phyloP scores from a whole-genome alignment of 2,329 filamentous ascomycete species.

The Aureobasidium mangrovei region DNA sequence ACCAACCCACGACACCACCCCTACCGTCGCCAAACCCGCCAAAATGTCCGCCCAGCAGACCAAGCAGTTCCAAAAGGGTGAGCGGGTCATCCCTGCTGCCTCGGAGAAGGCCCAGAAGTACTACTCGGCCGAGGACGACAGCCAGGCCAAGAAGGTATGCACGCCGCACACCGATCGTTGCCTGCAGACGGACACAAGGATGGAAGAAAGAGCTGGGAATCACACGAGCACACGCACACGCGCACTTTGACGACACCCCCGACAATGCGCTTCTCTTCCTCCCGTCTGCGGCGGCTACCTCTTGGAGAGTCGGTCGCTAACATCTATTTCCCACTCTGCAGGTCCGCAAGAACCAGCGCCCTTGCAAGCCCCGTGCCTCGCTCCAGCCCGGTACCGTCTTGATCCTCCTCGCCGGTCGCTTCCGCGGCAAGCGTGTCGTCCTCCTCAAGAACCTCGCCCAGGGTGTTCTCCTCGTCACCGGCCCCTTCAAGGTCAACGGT shows the following conservation, averaged over 20 bases:
- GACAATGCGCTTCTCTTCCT: slow-evolving; percentile 4
- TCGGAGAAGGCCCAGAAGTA: slow-evolving; percentile 96
- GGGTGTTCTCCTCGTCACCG: slow-evolving; percentile 97
- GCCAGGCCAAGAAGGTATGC: slow-evolving; percentile 86
- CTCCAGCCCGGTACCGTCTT: slow-evolving; percentile 93
- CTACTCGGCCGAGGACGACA: slow-evolving; percentile 93
- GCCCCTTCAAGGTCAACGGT: slow-evolving; percentile 99
- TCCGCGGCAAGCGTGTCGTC: slow-evolving; percentile 99
- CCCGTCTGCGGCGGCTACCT: neutral
- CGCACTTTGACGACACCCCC: neutral
- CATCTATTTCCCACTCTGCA: slow-evolving; percentile 34
- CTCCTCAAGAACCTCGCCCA: slow-evolving; percentile 96
- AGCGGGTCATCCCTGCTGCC: slow-evolving; percentile 78
- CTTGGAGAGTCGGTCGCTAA: neutral
- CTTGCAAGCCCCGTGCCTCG: slow-evolving; percentile 77
- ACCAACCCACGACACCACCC: slow-evolving; percentile 7
- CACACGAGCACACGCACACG: neutral
- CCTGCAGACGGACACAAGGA: neutral
- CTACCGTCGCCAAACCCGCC: slow-evolving; percentile 13
- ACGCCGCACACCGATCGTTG: slow-evolving; percentile 14
- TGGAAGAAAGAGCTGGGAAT: slow-evolving; percentile 6
- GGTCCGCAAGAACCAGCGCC: slow-evolving; percentile 89
- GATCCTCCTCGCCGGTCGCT: slow-evolving; percentile 98
- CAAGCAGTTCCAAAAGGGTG: slow-evolving; percentile 97
- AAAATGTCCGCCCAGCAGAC: slow-evolving; percentile 39